A percentile compares a stretch with the other conserved stretches of the same genome.
Conservation (phyloP, 1,139 yeast species). For the Yamadazyma diospyri region DNA sequence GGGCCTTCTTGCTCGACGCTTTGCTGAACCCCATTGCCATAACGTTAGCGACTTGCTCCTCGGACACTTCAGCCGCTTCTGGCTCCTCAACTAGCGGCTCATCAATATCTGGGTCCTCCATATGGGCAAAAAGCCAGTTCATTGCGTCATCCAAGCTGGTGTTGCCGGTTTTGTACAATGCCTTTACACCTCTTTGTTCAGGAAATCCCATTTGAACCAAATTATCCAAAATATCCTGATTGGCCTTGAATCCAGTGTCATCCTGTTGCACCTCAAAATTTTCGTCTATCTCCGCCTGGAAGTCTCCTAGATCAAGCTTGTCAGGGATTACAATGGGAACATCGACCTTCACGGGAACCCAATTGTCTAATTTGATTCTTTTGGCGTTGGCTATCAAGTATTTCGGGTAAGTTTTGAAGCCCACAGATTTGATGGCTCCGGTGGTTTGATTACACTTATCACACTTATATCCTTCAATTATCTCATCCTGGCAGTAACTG, state of each 20-base stretch:
- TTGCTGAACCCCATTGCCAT: conserved; percentile 75
- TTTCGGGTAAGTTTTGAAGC: conserved; percentile 65
- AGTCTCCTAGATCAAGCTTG: conserved; percentile 29
- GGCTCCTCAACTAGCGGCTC: conserved; percentile 33
- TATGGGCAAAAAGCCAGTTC: conserved; percentile 87
- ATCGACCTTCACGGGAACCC: conserved; percentile 85
- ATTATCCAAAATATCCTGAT: conserved; percentile 50
- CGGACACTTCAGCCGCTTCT: conserved; percentile 19
- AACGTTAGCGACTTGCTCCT: conserved; percentile 49
- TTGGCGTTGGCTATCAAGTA: conserved; percentile 71
- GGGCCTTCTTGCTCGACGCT: conserved; percentile 65
- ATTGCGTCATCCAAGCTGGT: conserved; percentile 68
- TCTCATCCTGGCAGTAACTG: conserved; percentile 47
- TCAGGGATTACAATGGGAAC: conserved; percentile 67
- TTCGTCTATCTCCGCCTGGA: conserved; percentile 38
- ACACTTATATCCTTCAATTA: conserved; percentile 65
- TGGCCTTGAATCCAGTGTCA: conserved; percentile 46
- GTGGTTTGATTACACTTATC: conserved; percentile 50
- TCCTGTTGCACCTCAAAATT: conserved; percentile 24
- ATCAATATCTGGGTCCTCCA: conserved; percentile 82
- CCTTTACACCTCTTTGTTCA: conserved; percentile 59
- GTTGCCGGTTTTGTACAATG: conserved; percentile 72
- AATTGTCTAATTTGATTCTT: conserved; percentile 77
- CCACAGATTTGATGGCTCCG: conserved; percentile 43
- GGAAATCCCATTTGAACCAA: conserved; percentile 88